Conservation (phyloP, 306 rosid genomes). For the Gleditsia sinensis region DNA sequence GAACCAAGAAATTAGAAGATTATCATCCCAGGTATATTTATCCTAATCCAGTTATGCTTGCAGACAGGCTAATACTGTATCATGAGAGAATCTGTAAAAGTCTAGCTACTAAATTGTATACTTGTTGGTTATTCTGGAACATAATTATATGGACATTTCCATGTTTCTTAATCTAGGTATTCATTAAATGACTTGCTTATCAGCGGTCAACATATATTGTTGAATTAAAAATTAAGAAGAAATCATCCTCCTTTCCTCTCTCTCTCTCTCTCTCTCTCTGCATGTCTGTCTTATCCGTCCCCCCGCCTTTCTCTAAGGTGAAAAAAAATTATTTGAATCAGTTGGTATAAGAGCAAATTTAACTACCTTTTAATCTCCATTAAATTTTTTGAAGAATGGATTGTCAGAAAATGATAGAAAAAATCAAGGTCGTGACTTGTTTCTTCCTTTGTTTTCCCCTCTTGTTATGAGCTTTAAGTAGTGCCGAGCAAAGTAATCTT, state of each 20-base stretch:
- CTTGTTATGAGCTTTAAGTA: background rate
- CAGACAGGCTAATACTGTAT: background rate
- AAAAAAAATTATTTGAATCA: background rate
- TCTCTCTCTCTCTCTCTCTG: background rate
- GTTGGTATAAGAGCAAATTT: background rate
- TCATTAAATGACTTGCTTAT: background rate
- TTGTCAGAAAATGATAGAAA: background rate
- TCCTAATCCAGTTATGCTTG: background rate
- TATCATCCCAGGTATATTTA: slow-evolving; percentile 74
- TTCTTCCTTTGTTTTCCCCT: background rate
- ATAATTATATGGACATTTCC: background rate
- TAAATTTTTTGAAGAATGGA: background rate
- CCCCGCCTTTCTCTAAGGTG: background rate
- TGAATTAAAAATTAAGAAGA: slow-evolving; percentile 9
- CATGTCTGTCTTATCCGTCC: background rate
- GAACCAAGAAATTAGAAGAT: slow-evolving; percentile 88
- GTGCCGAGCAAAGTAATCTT: background rate
- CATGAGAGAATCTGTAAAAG: background rate
- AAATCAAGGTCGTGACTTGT: background rate
- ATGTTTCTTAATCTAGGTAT: background rate
- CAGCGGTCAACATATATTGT: background rate
- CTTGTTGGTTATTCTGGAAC: slow-evolving; percentile 14
- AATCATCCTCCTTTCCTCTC: background rate
- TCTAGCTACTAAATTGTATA: background rate
- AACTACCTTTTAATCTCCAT: background rate